A percentile compares a stretch with the other conserved stretches of the same genome.
Evolutionary conservation across 2,329 filamentous ascomycete species (phyloP).

Genomic region (Aspergillus sp.): DNA sequence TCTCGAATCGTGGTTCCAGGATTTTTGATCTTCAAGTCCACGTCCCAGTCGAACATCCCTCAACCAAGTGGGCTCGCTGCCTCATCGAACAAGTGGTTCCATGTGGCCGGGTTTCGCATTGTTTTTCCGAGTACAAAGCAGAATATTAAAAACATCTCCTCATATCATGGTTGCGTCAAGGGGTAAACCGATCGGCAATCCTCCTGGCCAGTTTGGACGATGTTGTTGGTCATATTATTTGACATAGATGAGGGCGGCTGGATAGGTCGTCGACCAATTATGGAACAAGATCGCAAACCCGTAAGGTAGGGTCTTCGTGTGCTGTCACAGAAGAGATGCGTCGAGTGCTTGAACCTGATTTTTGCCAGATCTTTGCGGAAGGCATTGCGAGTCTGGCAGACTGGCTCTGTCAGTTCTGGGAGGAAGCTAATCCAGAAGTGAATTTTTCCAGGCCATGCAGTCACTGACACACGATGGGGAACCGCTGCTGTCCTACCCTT

Average conservation of each 20-base stretch:
- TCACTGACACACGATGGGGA: neutral
- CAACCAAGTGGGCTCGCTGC: neutral
- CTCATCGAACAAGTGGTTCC: constrained; percentile 1
- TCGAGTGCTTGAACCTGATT: neutral
- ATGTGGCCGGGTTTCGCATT: neutral
- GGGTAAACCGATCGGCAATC: neutral
- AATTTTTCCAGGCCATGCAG: neutral
- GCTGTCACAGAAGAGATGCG: neutral
- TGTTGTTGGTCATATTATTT: neutral
- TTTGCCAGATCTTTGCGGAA: neutral
- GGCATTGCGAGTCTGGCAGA: neutral
- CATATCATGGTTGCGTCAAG: neutral
- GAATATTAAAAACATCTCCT: neutral
- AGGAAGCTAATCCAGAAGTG: neutral
- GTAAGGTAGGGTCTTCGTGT: neutral
- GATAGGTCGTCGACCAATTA: neutral
- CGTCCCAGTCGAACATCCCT: neutral
- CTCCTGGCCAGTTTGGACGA: neutral
- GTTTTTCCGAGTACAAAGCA: neutral
- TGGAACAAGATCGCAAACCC: neutral
- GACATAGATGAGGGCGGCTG: neutral
- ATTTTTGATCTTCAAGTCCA: neutral
- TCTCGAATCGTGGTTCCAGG: neutral
- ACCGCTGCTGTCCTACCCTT: constrained; percentile 5
- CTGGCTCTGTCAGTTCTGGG: no score